phyloP scores from a whole-genome alignment of 148 eudicot species.

The Simmondsia chinensis region DNA sequence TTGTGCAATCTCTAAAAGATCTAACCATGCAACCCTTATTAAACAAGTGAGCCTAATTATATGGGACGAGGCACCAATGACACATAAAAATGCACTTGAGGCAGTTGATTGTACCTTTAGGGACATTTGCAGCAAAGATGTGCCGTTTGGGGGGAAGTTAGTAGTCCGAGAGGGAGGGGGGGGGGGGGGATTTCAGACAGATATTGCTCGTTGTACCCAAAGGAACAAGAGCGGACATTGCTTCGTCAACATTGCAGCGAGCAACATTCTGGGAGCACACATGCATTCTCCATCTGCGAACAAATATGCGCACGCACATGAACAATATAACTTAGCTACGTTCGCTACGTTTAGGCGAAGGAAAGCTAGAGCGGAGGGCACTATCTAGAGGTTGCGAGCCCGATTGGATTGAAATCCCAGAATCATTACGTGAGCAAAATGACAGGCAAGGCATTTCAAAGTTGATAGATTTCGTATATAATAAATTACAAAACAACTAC shows the following conservation, averaged over 20 bases:
- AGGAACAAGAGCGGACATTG: background rate
- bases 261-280: background rate
- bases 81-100: background rate
- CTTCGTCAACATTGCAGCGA: background rate
- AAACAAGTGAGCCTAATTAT: background rate
- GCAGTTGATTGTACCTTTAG: background rate
- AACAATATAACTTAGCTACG: too few species aligned
- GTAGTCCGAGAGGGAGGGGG: too few species aligned
- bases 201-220: background rate
- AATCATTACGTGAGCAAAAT: too few species aligned
- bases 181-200: constrained; percentile 4
- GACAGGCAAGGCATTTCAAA: too few species aligned
- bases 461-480: too few species aligned
- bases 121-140: background rate
- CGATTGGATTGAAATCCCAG: background rate
- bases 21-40: background rate
- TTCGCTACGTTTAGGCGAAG: background rate
- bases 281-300: background rate
- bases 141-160: background rate
- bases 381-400: background rate
- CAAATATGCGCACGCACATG: background rate
- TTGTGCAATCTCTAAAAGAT: background rate
- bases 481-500: too few species aligned
- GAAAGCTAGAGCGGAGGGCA: background rate
- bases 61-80: constrained; percentile 9